Base-by-base conservation (phyloP, 2,329 filamentous ascomycete genomes). In the Harringtonia lauricola region DNA sequence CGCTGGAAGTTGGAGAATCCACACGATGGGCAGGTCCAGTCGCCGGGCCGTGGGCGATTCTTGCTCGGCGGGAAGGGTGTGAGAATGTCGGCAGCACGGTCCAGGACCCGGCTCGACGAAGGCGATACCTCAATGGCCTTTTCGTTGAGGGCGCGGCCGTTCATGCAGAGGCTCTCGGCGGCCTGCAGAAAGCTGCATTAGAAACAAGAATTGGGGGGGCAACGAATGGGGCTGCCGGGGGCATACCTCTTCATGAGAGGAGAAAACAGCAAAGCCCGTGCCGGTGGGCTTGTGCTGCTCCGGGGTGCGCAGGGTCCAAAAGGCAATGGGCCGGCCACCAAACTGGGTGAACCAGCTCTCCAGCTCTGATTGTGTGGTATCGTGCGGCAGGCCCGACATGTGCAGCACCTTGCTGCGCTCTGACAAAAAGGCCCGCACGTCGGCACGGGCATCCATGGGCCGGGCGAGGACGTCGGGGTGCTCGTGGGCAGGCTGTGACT, bases 311-410 rank as follows among this genome's bases (percentile, higher is more conserved):
- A 98, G 75, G 17, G 92, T 98, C 92, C 92, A 98, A 68, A 98
- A 98, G 18, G 92, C 92, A 66, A 98, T 98, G 26, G 92, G 92
- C 36, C 92, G 85, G 40, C 92, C 92, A 51, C 92, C 92, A 60
- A 95, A 98, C 64, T 98, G 92, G 26, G 92, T 98, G 61, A 96
- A 98, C 92, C 92, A 98, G 67, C 89, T 95, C 69, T 98, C 92
- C 21, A 98, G 76, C 68, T 98, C 92, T 4, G 90, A 96, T 67
- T 98, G 92, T 2, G 92, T 98, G 30, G 92, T 98, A 57, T 98
- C 92, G 61, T 98, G 92, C 36, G 92, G 92, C 42, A 98, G 74
- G 39, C 92, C 92, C 57, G 89, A 95, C 81, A 98, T 90, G 65
- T 98, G 92, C 44, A 98, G 77, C 33, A 98, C 90, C 68, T 98